Evolutionary conservation across 2,329 filamentous ascomycete species (phyloP), one percentile per base, ranked within the genome.

Genomic region (Fonsecaea nubica): DNA sequence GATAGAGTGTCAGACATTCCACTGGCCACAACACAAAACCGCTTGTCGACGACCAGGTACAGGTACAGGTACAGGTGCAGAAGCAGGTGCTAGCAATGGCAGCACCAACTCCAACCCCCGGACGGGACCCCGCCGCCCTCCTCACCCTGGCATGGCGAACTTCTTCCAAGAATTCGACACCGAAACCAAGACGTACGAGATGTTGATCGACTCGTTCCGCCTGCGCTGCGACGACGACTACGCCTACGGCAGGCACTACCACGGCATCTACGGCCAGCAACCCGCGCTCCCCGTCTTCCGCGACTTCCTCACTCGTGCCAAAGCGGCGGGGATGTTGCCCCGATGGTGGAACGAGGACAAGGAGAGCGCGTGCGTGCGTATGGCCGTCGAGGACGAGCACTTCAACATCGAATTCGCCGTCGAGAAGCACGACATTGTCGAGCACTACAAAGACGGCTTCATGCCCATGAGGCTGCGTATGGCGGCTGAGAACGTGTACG

Each of bases 391-490:
- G 58, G 58, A 65, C 45, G 62, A 68, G 12, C 58, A 70, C 52
- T 63, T 64, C 57, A 68, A 61, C 48, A 65, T 70, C 52, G 32
- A 63, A 25, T 66, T 57, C 40, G 62, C 65, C 5, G 62, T 68
- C 12, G 65, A 70, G 48, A 68, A 70, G 38, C 35, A 33, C 5
- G 68, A 70, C 35, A 63, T 84, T 36, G 75, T 77, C 5, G 75
- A 80, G 25, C 76, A 81, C 57, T 85, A 85, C 56, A 77, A 77
- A 2, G 78, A 85, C 57, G 4, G 61, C 0, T 71, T 70, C 1
- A 83, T 84, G 65, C 80, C 83, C 2, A 83, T 84, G 81, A 81
- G 85, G 76, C 74, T 86, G 57, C 77, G 83, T 13, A 81, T 85
- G 78, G 74, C 85, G 21, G 80, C 75, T 3, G 81, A 85, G 70